A percentile compares a stretch with the other conserved stretches of the same genome.
Evolutionary conservation across 2,329 filamentous ascomycete genomes (phyloP).

Genomic region (Stachybotrys elegans): DNA sequence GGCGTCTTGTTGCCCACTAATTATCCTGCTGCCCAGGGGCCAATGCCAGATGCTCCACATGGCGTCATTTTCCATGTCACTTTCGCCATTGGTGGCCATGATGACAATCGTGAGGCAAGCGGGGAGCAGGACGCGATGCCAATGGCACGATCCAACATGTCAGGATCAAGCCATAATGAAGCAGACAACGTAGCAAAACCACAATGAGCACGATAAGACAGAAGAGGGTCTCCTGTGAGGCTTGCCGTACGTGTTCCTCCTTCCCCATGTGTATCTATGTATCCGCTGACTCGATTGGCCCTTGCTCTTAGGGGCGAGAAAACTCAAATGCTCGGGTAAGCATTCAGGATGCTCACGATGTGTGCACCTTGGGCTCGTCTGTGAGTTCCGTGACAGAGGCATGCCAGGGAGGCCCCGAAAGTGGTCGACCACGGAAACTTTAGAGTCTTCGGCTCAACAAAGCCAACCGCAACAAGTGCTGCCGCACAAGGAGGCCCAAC

Average conservation of each 20-base stretch:
- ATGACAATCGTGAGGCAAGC: too few species aligned
- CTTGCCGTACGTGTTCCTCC: conserved; percentile 18
- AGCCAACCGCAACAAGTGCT: not conserved
- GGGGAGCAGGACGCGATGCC: too few species aligned
- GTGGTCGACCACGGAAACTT: conserved; percentile 11
- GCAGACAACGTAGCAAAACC: too few species aligned
- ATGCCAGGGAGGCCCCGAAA: conserved; percentile 20
- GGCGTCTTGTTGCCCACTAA: too few species aligned
- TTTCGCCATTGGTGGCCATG: too few species aligned
- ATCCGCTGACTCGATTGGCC: not conserved
- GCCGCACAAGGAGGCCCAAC: not conserved
- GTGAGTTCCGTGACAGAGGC: conserved; percentile 22
- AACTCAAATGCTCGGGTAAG: conserved; percentile 23
- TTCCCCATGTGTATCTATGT: not conserved
- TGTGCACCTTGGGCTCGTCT: conserved; percentile 14
- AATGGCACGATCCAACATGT: too few species aligned
- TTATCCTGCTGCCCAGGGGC: too few species aligned
- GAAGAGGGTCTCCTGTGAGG: conserved; percentile 20
- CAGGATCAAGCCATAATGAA: too few species aligned
- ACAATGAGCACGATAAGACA: conserved; percentile 14
- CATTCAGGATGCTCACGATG: conserved; percentile 20
- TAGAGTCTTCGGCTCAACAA: conserved; percentile 1
- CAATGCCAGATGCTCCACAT: too few species aligned
- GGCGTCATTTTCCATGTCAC: too few species aligned
- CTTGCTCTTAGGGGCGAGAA: conserved; percentile 13